phyloP scores from a whole-genome alignment of 208 protist genomes.

The Acanthamoeba culbertsoni region DNA sequence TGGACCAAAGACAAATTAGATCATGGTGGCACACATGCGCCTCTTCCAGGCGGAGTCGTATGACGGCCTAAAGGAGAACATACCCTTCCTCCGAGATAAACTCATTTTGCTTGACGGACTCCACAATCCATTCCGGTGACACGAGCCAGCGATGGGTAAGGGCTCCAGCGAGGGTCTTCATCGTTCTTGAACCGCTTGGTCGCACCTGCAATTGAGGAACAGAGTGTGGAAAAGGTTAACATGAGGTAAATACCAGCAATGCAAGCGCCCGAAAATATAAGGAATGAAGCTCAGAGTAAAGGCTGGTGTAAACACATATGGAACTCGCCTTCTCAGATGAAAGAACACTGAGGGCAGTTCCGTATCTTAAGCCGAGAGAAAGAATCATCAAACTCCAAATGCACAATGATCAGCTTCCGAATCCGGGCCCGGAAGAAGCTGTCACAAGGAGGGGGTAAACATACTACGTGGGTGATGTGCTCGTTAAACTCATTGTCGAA shows the following conservation, averaged over 20 bases:
- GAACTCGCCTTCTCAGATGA: no score
- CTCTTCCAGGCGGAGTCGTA: neutral
- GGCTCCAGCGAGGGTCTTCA: constrained; percentile 15
- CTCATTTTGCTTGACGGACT: neutral
- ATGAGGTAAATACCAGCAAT: no score
- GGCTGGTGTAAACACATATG: no score
- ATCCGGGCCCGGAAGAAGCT: neutral
- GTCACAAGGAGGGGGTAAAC: neutral
- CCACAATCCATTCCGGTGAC: neutral
- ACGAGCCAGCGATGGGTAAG: constrained; percentile 16
- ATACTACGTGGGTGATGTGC: constrained; percentile 43
- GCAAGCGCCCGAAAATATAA: neutral
- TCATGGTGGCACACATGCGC: neutral
- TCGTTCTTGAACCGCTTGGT: neutral
- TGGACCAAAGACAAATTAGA: neutral
- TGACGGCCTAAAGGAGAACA: neutral
- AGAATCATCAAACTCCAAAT: neutral
- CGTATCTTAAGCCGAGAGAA: neutral
- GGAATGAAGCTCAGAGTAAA: no score
- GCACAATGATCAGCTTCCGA: neutral
- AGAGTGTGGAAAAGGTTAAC: no score
- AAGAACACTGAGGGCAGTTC: neutral
- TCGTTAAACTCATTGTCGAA: constrained; percentile 31
- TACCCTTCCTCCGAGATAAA: neutral
- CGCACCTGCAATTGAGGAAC: neutral